These are phyloP conservation scores for Phytophthora idaei DNA, from an alignment of 352 stramenopile species.

Conservation along the genomic window DNA sequence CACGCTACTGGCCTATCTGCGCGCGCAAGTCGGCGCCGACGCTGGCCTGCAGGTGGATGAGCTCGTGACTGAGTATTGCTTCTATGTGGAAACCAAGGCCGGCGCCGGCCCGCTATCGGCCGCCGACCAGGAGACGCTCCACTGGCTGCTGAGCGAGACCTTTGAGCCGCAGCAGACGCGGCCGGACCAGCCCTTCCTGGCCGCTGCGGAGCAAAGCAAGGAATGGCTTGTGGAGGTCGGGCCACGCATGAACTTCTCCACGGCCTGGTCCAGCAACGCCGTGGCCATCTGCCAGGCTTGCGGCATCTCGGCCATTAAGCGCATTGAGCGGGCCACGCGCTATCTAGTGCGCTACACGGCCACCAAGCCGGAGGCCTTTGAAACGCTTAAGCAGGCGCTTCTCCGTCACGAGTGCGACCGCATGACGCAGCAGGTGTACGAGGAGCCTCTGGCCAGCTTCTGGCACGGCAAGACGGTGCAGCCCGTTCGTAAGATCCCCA, in stretches of 20 bases:
- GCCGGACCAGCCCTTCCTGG: constrained; percentile 60
- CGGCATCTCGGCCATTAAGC: constrained; percentile 87
- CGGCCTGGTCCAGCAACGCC: constrained; percentile 98
- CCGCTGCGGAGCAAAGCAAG: constrained; percentile 6
- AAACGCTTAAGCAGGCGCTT: constrained; percentile 56
- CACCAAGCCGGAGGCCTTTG: constrained; percentile 42
- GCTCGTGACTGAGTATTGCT: constrained; percentile 96
- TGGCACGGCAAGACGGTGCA: constrained; percentile 83
- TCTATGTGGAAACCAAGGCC: constrained; percentile 93
- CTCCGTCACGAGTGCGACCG: constrained; percentile 88
- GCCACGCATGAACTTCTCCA: constrained; percentile 98
- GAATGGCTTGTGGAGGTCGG: constrained; percentile 95
- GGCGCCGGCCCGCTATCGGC: constrained; percentile 42
- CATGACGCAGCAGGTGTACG: constrained; percentile 99
- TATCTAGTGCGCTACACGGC: constrained; percentile 85
- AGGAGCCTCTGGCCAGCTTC: constrained; percentile 90
- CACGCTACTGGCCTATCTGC: constrained; percentile 53
- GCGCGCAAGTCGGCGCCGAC: constrained; percentile 29
- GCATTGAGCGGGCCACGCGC: constrained; percentile 94
- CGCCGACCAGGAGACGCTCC: constrained; percentile 76
- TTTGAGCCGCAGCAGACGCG: constrained; percentile 93
- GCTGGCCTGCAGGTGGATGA: constrained; percentile 43
- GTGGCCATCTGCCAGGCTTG: constrained; percentile 96
- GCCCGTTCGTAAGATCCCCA: constrained; percentile 91
- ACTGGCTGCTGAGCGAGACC: constrained; percentile 97